These are phyloP conservation scores for Penicillium robsamsonii DNA, from an alignment of 495 filamentous ascomycete genomes.

Conservation along the genomic window DNA sequence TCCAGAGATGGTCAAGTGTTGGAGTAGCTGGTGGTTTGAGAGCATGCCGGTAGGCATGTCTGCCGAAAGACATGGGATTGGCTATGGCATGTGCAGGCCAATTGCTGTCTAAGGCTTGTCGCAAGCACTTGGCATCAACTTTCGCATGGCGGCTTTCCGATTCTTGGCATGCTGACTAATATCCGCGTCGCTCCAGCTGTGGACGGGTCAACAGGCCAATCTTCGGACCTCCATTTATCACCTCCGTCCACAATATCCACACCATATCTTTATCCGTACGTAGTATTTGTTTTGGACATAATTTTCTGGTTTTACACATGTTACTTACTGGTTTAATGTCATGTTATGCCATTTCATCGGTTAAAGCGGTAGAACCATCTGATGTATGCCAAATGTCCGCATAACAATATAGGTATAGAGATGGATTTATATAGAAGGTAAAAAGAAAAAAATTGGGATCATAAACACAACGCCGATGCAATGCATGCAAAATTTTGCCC, in stretches of 20 bases:
- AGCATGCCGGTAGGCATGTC: constrained; percentile 46
- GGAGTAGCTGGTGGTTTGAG: constrained; percentile 28
- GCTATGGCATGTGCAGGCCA: constrained; percentile 27
- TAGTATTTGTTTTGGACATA: background rate
- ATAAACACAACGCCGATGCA: constrained; percentile 22
- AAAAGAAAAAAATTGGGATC: constrained; percentile 7
- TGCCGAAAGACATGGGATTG: constrained; percentile 43
- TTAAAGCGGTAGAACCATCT: background rate
- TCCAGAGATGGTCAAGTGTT: constrained; percentile 48
- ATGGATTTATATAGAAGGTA: constrained; percentile 6
- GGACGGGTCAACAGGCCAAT: constrained; percentile 1
- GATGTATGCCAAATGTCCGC: too few species aligned
- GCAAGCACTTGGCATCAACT: constrained; percentile 7
- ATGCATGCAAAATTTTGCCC: constrained; percentile 24
- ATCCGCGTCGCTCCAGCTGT: background rate
- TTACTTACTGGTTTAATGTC: background rate
- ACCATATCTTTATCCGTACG: background rate
- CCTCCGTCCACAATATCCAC: background rate
- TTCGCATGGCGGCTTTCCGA: constrained; percentile 6
- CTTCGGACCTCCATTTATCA: constrained; percentile 1
- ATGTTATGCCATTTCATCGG: background rate
- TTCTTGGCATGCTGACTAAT: constrained; percentile 19
- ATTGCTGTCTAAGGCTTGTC: constrained; percentile 20
- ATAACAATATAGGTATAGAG: background rate
- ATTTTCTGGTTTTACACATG: background rate